Conservation (phyloP, 1,284 basidiomycete species). For the Violaceomyces palustris region DNA sequence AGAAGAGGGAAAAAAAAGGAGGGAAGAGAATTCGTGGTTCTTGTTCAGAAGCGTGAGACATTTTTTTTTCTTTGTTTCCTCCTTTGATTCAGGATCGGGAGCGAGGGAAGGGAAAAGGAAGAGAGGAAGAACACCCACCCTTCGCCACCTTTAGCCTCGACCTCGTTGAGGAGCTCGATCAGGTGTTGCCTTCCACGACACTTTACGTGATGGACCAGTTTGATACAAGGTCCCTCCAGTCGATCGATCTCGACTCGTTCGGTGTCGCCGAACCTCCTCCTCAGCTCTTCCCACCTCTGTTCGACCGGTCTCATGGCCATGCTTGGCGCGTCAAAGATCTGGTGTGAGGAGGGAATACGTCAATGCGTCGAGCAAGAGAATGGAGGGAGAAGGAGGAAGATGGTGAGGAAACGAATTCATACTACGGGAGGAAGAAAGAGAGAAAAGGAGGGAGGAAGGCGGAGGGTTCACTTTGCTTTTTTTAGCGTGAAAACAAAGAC, state of each 20-base stretch:
- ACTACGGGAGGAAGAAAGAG: too few relatives aligned
- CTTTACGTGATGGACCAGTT: constrained; percentile 60
- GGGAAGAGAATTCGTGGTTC: too few relatives aligned
- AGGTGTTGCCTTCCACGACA: constrained; percentile 60
- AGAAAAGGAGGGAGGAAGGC: too few relatives aligned
- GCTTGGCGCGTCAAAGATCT: constrained; percentile 67
- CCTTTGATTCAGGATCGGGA: too few relatives aligned
- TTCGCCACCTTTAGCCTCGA: constrained; percentile 62
- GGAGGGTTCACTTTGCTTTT: too few relatives aligned
- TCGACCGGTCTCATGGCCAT: constrained; percentile 59
- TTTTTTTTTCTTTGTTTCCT: too few relatives aligned
- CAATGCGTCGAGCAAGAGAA: too few relatives aligned
- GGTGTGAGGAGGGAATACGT: background rate
- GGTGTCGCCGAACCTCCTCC: constrained; percentile 58
- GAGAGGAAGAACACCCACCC: constrained; percentile 54
- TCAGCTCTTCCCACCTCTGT: constrained; percentile 58
- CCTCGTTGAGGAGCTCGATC: constrained; percentile 59
- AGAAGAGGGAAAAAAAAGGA: too few relatives aligned
- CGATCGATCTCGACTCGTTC: constrained; percentile 14
- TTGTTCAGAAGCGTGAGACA: too few relatives aligned
- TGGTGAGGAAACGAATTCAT: too few relatives aligned
- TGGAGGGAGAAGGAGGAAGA: too few relatives aligned
- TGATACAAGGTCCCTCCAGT: constrained; percentile 54
- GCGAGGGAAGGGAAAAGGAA: too few relatives aligned
- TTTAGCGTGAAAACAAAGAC: background rate